Evolutionary conservation across 495 filamentous ascomycete genomes (phyloP).

Genomic region (Neurospora sp.): DNA sequence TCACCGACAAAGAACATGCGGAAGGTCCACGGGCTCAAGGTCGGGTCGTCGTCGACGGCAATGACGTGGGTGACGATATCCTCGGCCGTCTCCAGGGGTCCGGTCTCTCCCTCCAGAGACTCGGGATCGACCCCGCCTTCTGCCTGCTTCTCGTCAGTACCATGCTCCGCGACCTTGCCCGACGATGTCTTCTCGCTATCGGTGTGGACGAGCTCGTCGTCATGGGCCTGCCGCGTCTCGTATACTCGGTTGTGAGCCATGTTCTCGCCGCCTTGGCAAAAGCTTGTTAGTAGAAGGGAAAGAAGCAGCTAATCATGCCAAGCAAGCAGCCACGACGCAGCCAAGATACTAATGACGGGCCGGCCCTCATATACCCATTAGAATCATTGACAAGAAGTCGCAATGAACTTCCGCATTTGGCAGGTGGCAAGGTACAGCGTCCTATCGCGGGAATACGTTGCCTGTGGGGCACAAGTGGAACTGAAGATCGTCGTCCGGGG

Average conservation of each 20-base stretch:
- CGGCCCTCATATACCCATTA: not conserved
- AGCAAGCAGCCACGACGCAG: not conserved
- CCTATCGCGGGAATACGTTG: not conserved
- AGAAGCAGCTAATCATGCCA: not conserved
- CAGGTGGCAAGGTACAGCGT: not conserved
- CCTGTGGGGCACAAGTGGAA: not conserved
- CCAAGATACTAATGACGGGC: not conserved
- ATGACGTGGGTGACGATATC: constrained; percentile 25
- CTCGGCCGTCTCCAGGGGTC: constrained; percentile 4
- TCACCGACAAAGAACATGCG: constrained; percentile 23
- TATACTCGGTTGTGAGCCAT: not conserved
- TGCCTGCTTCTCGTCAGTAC: not conserved
- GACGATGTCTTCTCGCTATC: not conserved
- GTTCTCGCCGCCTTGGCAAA: not conserved
- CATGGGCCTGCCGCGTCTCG: too few species aligned
- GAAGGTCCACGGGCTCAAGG: constrained; percentile 23
- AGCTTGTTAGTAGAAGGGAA: not conserved
- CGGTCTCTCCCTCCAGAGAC: not conserved
- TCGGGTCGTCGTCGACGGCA: constrained; percentile 25
- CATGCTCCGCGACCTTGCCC: not conserved
- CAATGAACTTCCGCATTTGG: not conserved
- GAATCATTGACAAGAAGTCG: not conserved
- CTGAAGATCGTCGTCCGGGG: not conserved
- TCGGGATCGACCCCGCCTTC: not conserved
- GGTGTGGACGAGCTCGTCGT: too few species aligned